Evolutionary conservation across 257 asterid genomes (phyloP).

Genomic region (Capsicum rhomboideum): DNA sequence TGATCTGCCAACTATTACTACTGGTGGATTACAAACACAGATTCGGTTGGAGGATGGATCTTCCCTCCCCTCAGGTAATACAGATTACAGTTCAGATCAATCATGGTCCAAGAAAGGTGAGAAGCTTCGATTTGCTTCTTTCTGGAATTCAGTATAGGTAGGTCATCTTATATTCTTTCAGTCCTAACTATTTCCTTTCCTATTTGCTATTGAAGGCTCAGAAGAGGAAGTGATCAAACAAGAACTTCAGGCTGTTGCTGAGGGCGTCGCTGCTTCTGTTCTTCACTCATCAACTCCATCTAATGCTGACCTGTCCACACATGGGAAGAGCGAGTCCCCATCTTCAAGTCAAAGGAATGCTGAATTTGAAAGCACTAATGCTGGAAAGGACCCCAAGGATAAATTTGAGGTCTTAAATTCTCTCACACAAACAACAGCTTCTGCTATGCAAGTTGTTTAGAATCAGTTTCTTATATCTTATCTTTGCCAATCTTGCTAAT

Average conservation of each 20-base stretch:
- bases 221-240: slow-evolving; percentile 79
- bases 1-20: slow-evolving; percentile 25
- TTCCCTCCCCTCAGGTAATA: slow-evolving; percentile 31
- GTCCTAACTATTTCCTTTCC: slow-evolving; percentile 10
- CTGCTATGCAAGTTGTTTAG: not conserved
- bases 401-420: slow-evolving; percentile 49
- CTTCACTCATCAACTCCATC: slow-evolving; percentile 50
- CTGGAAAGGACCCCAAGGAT: slow-evolving; percentile 38
- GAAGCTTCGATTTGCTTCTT: not conserved
- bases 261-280: slow-evolving; percentile 93
- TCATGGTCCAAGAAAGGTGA: slow-evolving; percentile 47
- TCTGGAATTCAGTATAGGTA: not conserved
- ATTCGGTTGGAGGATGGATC: slow-evolving; percentile 33
- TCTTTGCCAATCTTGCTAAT: not conserved
- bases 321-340: slow-evolving; percentile 32
- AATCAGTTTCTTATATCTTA: not conserved
- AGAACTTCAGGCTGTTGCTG: slow-evolving; percentile 95
- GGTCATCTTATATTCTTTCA: not conserved
- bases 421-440: not conserved
- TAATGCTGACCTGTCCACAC: slow-evolving; percentile 35
- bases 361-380: slow-evolving; percentile 34
- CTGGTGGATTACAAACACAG: slow-evolving; percentile 24
- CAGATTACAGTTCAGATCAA: slow-evolving; percentile 34
- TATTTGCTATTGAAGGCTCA: slow-evolving; percentile 34
- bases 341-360: slow-evolving; percentile 30